phyloP scores from a whole-genome alignment of 2,329 filamentous ascomycete genomes.

The Domatiomyces catenatus region DNA sequence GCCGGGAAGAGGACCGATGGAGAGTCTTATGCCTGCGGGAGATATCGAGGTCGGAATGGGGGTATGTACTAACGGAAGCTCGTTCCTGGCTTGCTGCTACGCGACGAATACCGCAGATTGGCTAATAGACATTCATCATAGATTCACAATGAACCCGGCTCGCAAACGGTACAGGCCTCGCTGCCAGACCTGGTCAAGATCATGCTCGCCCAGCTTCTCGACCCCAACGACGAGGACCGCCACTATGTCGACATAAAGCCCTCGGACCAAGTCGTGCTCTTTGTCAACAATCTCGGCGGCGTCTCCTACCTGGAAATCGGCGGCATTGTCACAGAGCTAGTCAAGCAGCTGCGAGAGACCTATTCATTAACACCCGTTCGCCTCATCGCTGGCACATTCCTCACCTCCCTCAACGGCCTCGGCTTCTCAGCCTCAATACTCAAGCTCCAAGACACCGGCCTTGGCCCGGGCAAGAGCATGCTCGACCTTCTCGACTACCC shows the following conservation, averaged over 20 bases:
- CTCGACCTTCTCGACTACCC: conserved; percentile 53
- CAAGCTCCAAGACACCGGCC: conserved; percentile 44
- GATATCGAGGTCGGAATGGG: conserved; percentile 59
- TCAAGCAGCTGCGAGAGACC: conserved; percentile 41
- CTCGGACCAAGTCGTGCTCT: conserved; percentile 45
- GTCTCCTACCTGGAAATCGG: conserved; percentile 52
- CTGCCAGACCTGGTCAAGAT: conserved; percentile 38
- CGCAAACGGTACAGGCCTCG: conserved; percentile 34
- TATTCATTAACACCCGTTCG: conserved; percentile 47
- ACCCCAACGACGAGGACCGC: conserved; percentile 46
- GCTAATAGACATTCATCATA: neutral
- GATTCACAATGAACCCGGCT: conserved; percentile 37
- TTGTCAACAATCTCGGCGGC: conserved; percentile 57
- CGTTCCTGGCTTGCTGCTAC: neutral
- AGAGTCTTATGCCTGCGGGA: conserved; percentile 12
- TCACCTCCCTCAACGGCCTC: conserved; percentile 56
- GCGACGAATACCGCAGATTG: neutral
- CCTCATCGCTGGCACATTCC: conserved; percentile 51
- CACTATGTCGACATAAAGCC: conserved; percentile 43
- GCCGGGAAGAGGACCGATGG: conserved; percentile 51
- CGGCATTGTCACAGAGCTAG: conserved; percentile 52
- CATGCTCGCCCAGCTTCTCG: conserved; percentile 52
- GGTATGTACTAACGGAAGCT: neutral
- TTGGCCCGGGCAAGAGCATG: conserved; percentile 39
- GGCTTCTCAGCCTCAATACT: conserved; percentile 57